Percentiles rank a stretch among this genome's conserved stretches.
phyloP scores from a whole-genome alignment of 495 filamentous ascomycete species.

The Podospora pseudocomata region DNA sequence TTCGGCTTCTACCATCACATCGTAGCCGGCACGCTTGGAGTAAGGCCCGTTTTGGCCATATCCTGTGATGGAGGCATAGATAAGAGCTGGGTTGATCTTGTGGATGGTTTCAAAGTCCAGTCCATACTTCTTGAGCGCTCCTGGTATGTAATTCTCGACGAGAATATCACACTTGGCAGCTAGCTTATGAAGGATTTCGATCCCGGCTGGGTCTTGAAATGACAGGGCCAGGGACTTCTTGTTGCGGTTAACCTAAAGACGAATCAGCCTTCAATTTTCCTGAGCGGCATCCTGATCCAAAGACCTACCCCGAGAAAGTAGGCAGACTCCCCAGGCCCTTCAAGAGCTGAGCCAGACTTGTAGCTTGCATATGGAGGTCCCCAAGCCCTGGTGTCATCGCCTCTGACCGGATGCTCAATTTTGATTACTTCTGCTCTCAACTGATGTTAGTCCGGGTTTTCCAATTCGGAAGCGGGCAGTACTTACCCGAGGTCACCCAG shows the following conservation, averaged over 20 bases:
- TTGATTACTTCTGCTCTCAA: conserved; percentile 92
- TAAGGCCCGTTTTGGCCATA: conserved; percentile 92
- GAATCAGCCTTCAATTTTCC: background rate
- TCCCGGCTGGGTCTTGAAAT: conserved; percentile 77
- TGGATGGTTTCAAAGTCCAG: conserved; percentile 79
- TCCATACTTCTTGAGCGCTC: conserved; percentile 81
- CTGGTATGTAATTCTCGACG: conserved; percentile 95
- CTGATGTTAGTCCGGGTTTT: conserved; percentile 21
- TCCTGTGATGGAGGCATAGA: conserved; percentile 63
- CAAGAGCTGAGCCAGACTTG: conserved; percentile 49
- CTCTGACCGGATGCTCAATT: conserved; percentile 85
- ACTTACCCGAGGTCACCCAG: conserved; percentile 89
- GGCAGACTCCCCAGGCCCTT: conserved; percentile 86
- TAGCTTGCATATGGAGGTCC: conserved; percentile 90
- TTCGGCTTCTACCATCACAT: conserved; percentile 99
- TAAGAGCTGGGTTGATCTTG: conserved; percentile 73
- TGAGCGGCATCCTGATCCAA: background rate
- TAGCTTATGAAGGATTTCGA: conserved; percentile 80
- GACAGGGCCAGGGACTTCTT: conserved; percentile 92
- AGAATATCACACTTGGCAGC: conserved; percentile 84
- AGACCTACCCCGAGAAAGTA: conserved; percentile 80
- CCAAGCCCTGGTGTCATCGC: conserved; percentile 95
- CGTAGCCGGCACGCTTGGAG: conserved; percentile 84
- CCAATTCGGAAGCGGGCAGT: background rate
- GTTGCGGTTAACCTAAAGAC: conserved; percentile 81